These are phyloP conservation scores for Chaetomiaceae sp. DNA, from an alignment of 2,329 filamentous ascomycete species.

Conservation along the genomic window DNA sequence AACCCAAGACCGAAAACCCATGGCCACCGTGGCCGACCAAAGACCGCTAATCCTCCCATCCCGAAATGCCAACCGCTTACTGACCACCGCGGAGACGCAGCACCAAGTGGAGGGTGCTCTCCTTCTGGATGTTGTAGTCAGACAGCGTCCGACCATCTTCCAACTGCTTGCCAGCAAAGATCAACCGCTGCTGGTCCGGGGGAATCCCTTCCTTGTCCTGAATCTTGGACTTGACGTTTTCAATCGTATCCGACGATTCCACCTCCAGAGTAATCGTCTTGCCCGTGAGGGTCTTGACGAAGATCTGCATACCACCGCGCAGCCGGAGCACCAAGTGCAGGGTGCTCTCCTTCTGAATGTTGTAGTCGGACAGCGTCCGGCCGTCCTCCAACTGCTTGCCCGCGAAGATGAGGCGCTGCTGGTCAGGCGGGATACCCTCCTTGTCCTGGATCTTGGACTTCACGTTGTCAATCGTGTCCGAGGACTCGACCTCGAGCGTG, in stretches of 20 bases:
- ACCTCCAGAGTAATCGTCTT: slow-evolving; percentile 95
- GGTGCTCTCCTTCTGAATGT: slow-evolving; percentile 90
- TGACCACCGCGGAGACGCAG: slow-evolving; percentile 66
- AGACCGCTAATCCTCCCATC: slow-evolving; percentile 14
- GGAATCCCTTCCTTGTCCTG: slow-evolving; percentile 92
- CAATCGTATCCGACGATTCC: slow-evolving; percentile 84
- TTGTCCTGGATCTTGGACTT: slow-evolving; percentile 92
- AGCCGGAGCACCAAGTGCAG: slow-evolving; percentile 77
- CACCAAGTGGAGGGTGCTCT: slow-evolving; percentile 66
- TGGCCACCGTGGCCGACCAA: slow-evolving; percentile 13
- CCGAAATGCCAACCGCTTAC: slow-evolving; percentile 30
- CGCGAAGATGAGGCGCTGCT: slow-evolving; percentile 89
- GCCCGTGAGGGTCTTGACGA: slow-evolving; percentile 81
- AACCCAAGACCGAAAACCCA: not conserved
- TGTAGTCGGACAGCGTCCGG: slow-evolving; percentile 88
- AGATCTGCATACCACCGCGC: slow-evolving; percentile 86
- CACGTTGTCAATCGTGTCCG: slow-evolving; percentile 90
- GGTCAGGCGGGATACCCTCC: slow-evolving; percentile 90
- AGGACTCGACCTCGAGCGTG: slow-evolving; percentile 83
- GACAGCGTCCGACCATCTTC: slow-evolving; percentile 27
- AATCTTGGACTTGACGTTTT: slow-evolving; percentile 93
- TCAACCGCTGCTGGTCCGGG: slow-evolving; percentile 78
- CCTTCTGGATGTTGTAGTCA: slow-evolving; percentile 64
- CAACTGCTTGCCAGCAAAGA: slow-evolving; percentile 28
- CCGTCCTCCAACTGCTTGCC: slow-evolving; percentile 93